phyloP scores from a whole-genome alignment of 768 basidiomycete species.

The Boletus insuetus region DNA sequence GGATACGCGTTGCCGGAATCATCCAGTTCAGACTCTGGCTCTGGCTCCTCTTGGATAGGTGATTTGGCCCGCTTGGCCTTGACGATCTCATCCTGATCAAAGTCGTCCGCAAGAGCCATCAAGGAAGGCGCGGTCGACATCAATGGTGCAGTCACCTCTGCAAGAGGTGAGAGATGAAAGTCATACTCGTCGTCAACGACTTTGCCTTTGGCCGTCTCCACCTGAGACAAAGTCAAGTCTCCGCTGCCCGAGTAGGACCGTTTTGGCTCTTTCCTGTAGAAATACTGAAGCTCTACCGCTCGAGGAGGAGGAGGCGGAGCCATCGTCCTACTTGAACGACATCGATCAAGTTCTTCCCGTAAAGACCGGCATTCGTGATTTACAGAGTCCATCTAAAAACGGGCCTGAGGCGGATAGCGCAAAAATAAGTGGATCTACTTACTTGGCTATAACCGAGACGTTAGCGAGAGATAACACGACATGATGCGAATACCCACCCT shows the following conservation, averaged over 20 bases:
- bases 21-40: constrained; percentile 27
- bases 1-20: constrained; percentile 17
- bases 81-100: constrained; percentile 27
- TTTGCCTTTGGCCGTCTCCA: constrained; percentile 22
- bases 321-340: constrained; percentile 12
- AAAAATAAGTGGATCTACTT: constrained; percentile 18
- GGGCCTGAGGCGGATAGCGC: constrained; percentile 6
- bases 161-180: constrained; percentile 32
- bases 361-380: constrained; percentile 27
- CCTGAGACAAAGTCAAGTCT: constrained; percentile 11
- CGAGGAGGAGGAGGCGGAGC: constrained; percentile 14
- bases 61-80: constrained; percentile 17
- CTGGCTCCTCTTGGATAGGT: constrained; percentile 23
- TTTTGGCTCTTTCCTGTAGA: constrained; percentile 23
- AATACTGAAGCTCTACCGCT: constrained; percentile 21
- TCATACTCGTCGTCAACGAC: constrained; percentile 26
- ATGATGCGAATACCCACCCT: constrained; percentile 26
- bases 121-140: constrained; percentile 29
- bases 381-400: constrained; percentile 21
- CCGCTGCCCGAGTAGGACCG: constrained; percentile 15
- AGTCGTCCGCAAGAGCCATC: constrained; percentile 29
- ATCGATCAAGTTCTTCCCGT: constrained; percentile 28
- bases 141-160: constrained; percentile 25
- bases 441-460: constrained; percentile 32
- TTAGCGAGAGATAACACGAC: constrained; percentile 17